Percentiles rank a stretch among this genome's conserved stretches.
Conservation (phyloP, 768 basidiomycete species). For the Holtermannia corniformis region DNA sequence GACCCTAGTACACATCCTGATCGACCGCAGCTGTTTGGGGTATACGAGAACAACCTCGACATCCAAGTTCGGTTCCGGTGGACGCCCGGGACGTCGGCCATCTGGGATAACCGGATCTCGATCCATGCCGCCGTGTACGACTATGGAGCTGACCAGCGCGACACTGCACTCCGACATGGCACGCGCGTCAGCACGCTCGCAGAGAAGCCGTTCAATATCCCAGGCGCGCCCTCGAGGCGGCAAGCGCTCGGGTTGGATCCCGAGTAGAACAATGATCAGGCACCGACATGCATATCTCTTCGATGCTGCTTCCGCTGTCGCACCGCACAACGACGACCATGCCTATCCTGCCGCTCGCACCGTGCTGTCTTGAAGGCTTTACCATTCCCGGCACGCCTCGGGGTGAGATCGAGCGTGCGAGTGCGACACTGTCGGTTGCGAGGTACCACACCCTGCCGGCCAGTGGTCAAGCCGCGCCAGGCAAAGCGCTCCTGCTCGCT, state of each 20-base stretch:
- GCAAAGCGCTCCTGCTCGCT: constrained; percentile 14
- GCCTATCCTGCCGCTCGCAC: constrained; percentile 16
- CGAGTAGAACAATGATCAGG: too few species aligned
- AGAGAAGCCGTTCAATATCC: constrained; percentile 9
- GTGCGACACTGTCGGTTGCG: constrained; percentile 3
- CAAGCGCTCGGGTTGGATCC: constrained; percentile 4
- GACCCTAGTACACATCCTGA: constrained; percentile 47
- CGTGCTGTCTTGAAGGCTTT: constrained; percentile 19
- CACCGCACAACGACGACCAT: too few species aligned
- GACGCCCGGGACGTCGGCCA: constrained; percentile 42
- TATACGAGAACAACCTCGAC: constrained; percentile 60
- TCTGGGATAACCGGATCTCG: constrained; percentile 59
- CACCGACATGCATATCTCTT: too few species aligned
- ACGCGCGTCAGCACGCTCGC: constrained; percentile 9
- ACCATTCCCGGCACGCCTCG: constrained; percentile 13
- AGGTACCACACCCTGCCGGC: constrained; percentile 22
- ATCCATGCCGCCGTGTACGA: too few species aligned
- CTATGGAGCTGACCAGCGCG: too few species aligned
- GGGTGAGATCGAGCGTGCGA: constrained; percentile 9
- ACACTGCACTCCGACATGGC: too few species aligned
- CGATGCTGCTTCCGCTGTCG: too few species aligned
- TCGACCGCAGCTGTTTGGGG: constrained; percentile 50
- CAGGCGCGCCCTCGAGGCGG: neutral
- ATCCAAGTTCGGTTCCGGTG: constrained; percentile 49
- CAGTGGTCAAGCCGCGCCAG: constrained; percentile 6